Conservation (phyloP, 257 asterid genomes). For the Cinchona pubescens region DNA sequence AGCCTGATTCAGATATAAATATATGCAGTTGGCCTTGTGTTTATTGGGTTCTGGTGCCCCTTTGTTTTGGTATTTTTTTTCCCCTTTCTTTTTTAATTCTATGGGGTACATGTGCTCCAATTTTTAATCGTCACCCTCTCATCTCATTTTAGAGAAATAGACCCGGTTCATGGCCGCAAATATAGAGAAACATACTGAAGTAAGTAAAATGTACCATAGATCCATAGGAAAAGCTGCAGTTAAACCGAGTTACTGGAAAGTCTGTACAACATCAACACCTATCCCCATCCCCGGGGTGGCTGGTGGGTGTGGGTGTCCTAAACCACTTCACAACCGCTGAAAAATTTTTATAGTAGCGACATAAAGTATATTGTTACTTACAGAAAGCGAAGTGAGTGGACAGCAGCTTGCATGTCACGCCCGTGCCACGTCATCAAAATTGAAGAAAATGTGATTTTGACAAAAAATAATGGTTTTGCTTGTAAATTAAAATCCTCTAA, state of each 20-base stretch:
- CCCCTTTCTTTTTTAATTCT: conserved; percentile 3
- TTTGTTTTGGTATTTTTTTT: conserved; percentile 19
- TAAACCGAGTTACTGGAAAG: background rate
- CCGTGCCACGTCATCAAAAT: too few relatives aligned
- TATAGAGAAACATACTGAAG: background rate
- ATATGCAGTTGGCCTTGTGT: conserved; percentile 33
- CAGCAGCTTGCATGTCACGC: too few relatives aligned
- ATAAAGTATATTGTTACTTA: too few relatives aligned
- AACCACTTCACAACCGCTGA: too few relatives aligned
- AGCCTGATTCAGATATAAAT: conserved; percentile 29
- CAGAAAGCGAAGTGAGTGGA: too few relatives aligned
- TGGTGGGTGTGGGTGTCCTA: too few relatives aligned
- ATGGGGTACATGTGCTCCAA: conserved; percentile 25
- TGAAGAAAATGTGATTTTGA: too few relatives aligned
- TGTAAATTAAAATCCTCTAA: too few relatives aligned
- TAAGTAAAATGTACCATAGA: background rate
- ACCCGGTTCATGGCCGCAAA: conserved; percentile 6
- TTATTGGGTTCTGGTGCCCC: conserved; percentile 34
- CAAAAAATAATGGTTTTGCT: too few relatives aligned
- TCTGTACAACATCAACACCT: too few relatives aligned
- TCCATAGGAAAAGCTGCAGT: background rate
- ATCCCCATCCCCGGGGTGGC: too few relatives aligned
- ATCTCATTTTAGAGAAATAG: background rate
- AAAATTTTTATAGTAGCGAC: too few relatives aligned
- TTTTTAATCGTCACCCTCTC: background rate